These are phyloP conservation scores for Neonectria punicea DNA, from an alignment of 2,329 filamentous ascomycete genomes.

Conservation along the genomic window DNA sequence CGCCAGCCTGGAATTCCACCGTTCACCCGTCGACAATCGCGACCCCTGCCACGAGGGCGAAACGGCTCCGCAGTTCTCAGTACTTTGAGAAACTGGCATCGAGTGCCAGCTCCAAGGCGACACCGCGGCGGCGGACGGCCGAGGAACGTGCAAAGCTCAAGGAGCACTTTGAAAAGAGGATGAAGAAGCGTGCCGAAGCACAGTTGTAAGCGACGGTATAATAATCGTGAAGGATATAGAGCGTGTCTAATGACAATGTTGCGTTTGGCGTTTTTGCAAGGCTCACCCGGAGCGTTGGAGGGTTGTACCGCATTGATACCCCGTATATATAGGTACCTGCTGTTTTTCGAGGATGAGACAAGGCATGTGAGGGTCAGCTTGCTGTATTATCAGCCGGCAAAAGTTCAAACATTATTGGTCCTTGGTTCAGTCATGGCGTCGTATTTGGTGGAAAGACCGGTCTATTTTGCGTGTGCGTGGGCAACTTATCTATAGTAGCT, in stretches of 20 bases:
- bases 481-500: slow-evolving; percentile 45
- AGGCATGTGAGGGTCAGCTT: neutral
- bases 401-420: neutral
- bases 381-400: neutral
- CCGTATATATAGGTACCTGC: neutral
- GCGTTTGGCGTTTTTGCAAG: neutral
- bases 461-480: slow-evolving; percentile 49
- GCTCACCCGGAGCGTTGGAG: neutral
- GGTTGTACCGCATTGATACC: neutral
- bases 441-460: slow-evolving; percentile 38
- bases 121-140: slow-evolving; percentile 26
- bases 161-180: slow-evolving; percentile 40
- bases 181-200: slow-evolving; percentile 25
- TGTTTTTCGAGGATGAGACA: neutral
- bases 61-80: slow-evolving; percentile 33
- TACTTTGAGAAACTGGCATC: slow-evolving; percentile 38
- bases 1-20: slow-evolving; percentile 30
- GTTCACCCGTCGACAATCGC: slow-evolving; percentile 30
- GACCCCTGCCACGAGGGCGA: slow-evolving; percentile 26
- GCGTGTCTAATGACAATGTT: neutral
- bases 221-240: neutral
- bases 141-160: slow-evolving; percentile 41
- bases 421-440: neutral
- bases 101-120: slow-evolving; percentile 21
- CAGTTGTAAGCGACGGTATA: slow-evolving; percentile 11